These are phyloP conservation scores for Lachnellula arida DNA, from an alignment of 2,329 filamentous ascomycete genomes.

Conservation along the genomic window DNA sequence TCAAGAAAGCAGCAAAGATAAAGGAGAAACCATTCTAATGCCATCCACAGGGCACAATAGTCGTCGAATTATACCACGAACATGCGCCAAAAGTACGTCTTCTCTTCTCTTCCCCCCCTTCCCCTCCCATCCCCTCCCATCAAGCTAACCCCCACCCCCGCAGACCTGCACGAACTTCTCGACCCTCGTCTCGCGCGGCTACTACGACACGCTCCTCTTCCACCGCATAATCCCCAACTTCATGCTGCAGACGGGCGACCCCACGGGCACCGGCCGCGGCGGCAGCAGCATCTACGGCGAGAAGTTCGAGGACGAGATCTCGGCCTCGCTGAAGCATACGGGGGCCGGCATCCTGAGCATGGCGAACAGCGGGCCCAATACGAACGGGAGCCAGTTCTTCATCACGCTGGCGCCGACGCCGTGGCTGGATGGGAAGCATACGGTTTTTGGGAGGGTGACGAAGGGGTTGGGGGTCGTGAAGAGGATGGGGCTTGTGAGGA, in stretches of 20 bases:
- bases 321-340: constrained; percentile 74
- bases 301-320: constrained; percentile 91
- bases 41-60: constrained; percentile 65
- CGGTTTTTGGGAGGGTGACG: constrained; percentile 90
- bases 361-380: constrained; percentile 91
- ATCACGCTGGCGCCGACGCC: constrained; percentile 91
- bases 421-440: constrained; percentile 96
- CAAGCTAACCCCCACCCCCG: constrained; percentile 3
- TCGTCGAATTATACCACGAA: constrained; percentile 80
- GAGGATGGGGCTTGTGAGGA: constrained; percentile 84
- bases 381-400: constrained; percentile 95
- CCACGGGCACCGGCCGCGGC: constrained; percentile 87
- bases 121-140: neutral
- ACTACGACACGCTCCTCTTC: constrained; percentile 83
- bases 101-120: no score
- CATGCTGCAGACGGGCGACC: constrained; percentile 95
- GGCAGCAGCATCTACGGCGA: constrained; percentile 87
- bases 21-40: neutral
- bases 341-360: constrained; percentile 92
- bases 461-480: constrained; percentile 77
- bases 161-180: constrained; percentile 82
- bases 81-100: constrained; percentile 82
- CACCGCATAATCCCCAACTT: constrained; percentile 95
- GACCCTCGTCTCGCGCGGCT: constrained; percentile 73
- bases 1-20: neutral